A percentile compares a stretch with the other conserved stretches of the same genome.
Conservation (phyloP, 306 rosid species). For the Prunus campanulata region DNA sequence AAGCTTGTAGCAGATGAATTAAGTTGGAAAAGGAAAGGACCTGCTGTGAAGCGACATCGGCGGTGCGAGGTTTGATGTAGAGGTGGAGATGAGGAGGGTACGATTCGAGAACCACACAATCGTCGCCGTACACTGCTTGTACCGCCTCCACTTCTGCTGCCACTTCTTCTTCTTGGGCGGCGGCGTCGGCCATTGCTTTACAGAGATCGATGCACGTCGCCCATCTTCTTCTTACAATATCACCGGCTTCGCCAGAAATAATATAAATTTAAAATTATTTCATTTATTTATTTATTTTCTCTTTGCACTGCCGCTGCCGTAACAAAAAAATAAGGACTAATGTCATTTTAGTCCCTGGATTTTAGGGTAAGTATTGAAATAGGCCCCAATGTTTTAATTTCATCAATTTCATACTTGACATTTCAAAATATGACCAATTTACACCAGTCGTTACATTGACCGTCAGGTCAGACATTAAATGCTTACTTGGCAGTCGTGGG, state of each 20-base stretch:
- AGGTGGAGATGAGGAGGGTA: conserved; percentile 69
- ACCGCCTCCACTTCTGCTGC: conserved; percentile 68
- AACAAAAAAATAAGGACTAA: too few relatives aligned
- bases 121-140: conserved; percentile 64
- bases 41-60: conserved; percentile 76
- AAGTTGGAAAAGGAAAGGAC: conserved; percentile 19
- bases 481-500: too few relatives aligned
- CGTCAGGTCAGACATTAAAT: too few relatives aligned
- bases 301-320: background rate
- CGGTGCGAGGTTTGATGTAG: conserved; percentile 79
- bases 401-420: too few relatives aligned
- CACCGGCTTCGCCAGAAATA: background rate
- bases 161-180: conserved; percentile 50
- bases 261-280: background rate
- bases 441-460: too few relatives aligned
- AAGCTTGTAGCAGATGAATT: background rate
- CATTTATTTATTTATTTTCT: background rate
- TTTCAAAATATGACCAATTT: too few relatives aligned
- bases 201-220: background rate
- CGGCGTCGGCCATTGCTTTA: conserved; percentile 23
- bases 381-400: too few relatives aligned
- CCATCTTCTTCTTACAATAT: background rate
- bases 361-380: too few relatives aligned
- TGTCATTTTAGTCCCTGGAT: too few relatives aligned
- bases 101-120: conserved; percentile 48